Conservation (phyloP, 139 green algal species). For the Desmodesmus armatus region DNA sequence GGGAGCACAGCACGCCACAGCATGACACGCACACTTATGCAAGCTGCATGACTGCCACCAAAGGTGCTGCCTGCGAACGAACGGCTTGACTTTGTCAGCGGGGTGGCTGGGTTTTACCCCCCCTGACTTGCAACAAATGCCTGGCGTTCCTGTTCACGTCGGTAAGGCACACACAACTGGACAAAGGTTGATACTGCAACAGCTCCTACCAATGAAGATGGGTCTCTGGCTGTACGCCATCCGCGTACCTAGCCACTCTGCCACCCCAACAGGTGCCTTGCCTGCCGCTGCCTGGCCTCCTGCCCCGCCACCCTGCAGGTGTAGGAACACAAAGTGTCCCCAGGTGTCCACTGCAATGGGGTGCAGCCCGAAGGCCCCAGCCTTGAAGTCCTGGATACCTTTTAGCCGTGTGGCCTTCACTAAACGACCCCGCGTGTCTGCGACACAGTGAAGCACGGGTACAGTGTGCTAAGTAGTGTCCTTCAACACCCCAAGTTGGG, state of each 20-base stretch:
- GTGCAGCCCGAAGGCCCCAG: slow-evolving; percentile 51
- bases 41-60: no score
- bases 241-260: slow-evolving; percentile 32
- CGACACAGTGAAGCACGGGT: background rate
- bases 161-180: no score
- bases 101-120: no score
- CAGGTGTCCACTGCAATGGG: slow-evolving; percentile 47
- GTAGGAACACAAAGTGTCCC: slow-evolving; percentile 54
- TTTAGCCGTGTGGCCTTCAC: slow-evolving; percentile 57
- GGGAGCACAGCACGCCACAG: background rate
- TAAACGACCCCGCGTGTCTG: slow-evolving; percentile 58
- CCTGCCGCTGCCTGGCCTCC: background rate
- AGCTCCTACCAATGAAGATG: no score
- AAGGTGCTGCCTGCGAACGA: no score
- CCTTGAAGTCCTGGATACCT: slow-evolving; percentile 66
- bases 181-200: no score
- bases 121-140: no score
- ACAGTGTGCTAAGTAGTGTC: background rate
- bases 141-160: no score
- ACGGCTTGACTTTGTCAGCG: no score
- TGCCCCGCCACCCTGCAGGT: slow-evolving; percentile 12
- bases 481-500: background rate
- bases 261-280: background rate
- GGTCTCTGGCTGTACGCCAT: no score
- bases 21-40: no score